Evolutionary conservation across 306 rosid genomes (phyloP).

Genomic region (Oemleria cerasiformis): DNA sequence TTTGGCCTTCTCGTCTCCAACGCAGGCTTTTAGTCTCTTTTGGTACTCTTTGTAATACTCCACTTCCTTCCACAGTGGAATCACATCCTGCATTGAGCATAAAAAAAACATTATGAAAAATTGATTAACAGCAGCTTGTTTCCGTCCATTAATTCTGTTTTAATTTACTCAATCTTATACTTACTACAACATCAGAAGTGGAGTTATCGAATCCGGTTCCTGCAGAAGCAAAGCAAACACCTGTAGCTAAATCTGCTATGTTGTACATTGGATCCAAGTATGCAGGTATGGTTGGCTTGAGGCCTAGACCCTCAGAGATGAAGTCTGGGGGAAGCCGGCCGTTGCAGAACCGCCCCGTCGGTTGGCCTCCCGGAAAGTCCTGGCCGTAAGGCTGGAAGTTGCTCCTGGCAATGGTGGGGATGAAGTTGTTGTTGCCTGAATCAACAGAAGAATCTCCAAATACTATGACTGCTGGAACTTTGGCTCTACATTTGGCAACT

Average conservation of each 20-base stretch:
- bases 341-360: slow-evolving; percentile 58
- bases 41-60: slow-evolving; percentile 59
- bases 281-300: slow-evolving; percentile 49
- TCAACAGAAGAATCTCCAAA: slow-evolving; percentile 73
- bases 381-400: slow-evolving; percentile 63
- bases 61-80: slow-evolving; percentile 73
- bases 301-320: slow-evolving; percentile 54
- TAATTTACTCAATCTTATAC: not conserved
- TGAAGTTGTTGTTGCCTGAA: slow-evolving; percentile 69
- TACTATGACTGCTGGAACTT: slow-evolving; percentile 50
- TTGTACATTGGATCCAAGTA: slow-evolving; percentile 50
- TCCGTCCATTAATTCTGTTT: too few relatives aligned
- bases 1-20: slow-evolving; percentile 42
- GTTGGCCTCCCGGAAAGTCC: slow-evolving; percentile 42
- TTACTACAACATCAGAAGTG: slow-evolving; percentile 53
- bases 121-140: too few relatives aligned
- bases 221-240: slow-evolving; percentile 77
- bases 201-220: slow-evolving; percentile 64
- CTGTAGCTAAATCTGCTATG: slow-evolving; percentile 51
- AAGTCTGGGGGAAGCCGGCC: slow-evolving; percentile 55
- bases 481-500: slow-evolving; percentile 22
- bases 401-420: slow-evolving; percentile 58
- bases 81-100: slow-evolving; percentile 33
- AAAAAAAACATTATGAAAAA: not conserved
- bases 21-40: slow-evolving; percentile 28